Percentiles rank a stretch among this genome's conserved stretches.
Evolutionary conservation across 495 filamentous ascomycete species (phyloP).

Genomic region (Daldinia loculata): DNA sequence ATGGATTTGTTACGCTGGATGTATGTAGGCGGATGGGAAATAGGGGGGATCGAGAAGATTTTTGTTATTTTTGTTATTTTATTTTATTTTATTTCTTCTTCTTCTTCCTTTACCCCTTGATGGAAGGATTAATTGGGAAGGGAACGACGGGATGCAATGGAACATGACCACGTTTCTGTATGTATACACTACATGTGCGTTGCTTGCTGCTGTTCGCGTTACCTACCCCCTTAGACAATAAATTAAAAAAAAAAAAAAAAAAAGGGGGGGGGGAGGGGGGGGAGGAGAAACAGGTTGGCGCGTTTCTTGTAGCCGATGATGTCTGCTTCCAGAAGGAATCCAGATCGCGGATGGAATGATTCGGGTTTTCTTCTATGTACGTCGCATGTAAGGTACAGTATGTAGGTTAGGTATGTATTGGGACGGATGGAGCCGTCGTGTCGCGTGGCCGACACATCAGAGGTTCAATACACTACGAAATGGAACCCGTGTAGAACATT

Average conservation of each 20-base stretch:
- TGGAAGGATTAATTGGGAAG: neutral
- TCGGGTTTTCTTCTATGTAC: constrained; percentile 12
- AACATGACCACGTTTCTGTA: constrained; percentile 44
- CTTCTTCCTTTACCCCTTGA: neutral
- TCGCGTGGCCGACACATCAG: constrained; percentile 21
- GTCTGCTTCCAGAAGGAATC: constrained; percentile 30
- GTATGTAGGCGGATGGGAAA: neutral
- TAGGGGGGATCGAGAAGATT: neutral
- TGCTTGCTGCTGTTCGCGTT: neutral
- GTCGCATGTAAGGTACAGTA: neutral
- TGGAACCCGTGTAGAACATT: neutral
- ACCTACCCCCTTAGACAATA: neutral
- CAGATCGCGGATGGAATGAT: constrained; percentile 3
- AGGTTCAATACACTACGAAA: neutral
- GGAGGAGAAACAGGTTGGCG: constrained; percentile 9
- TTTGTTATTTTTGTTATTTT: constrained; percentile 1
- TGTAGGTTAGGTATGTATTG: neutral
- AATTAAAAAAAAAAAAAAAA: neutral
- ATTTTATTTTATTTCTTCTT: neutral
- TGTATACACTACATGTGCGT: constrained; percentile 20
- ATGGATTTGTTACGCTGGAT: constrained; percentile 6
- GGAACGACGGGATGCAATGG: constrained; percentile 35
- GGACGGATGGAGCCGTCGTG: constrained; percentile 23
- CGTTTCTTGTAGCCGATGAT: constrained; percentile 20
- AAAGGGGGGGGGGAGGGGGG: neutral